Evolutionary conservation across 2,329 filamentous ascomycete species (phyloP).

Genomic region (Colletotrichum godetiae): DNA sequence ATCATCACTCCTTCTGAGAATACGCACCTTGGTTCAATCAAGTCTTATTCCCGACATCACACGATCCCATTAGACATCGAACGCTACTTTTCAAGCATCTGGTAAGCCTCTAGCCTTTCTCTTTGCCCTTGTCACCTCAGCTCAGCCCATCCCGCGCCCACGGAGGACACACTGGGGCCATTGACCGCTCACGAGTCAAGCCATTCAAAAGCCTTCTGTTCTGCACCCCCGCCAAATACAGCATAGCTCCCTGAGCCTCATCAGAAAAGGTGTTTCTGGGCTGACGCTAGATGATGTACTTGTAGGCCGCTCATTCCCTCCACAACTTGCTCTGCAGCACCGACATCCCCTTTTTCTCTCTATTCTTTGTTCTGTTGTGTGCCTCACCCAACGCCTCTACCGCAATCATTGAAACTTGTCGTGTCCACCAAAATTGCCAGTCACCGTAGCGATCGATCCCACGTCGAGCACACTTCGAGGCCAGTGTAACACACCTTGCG

Average conservation of each 20-base stretch:
- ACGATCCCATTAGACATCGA: background rate
- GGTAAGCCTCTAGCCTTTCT: constrained; percentile 21
- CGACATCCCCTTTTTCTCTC: constrained; percentile 12
- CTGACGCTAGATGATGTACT: constrained; percentile 28
- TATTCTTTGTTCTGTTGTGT: constrained; percentile 24
- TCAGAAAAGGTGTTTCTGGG: constrained; percentile 19
- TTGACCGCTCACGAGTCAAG: constrained; percentile 25
- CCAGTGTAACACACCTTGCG: background rate
- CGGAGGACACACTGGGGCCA: constrained; percentile 11
- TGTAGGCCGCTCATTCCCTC: constrained; percentile 27
- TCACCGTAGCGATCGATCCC: constrained; percentile 15
- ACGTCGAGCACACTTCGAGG: constrained; percentile 3
- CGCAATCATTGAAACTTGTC: constrained; percentile 20
- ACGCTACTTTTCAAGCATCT: background rate
- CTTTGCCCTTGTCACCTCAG: constrained; percentile 8
- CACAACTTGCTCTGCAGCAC: background rate
- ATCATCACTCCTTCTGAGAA: background rate
- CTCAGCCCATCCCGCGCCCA: constrained; percentile 23
- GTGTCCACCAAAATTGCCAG: constrained; percentile 22
- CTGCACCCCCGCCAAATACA: constrained; percentile 1
- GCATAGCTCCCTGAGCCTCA: constrained; percentile 23
- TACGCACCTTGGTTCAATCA: background rate
- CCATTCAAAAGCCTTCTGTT: constrained; percentile 5
- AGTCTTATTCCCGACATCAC: background rate
- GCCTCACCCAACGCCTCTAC: constrained; percentile 22